phyloP scores from a whole-genome alignment of 805 yeast genomes.

The Myxozyma monticola region DNA sequence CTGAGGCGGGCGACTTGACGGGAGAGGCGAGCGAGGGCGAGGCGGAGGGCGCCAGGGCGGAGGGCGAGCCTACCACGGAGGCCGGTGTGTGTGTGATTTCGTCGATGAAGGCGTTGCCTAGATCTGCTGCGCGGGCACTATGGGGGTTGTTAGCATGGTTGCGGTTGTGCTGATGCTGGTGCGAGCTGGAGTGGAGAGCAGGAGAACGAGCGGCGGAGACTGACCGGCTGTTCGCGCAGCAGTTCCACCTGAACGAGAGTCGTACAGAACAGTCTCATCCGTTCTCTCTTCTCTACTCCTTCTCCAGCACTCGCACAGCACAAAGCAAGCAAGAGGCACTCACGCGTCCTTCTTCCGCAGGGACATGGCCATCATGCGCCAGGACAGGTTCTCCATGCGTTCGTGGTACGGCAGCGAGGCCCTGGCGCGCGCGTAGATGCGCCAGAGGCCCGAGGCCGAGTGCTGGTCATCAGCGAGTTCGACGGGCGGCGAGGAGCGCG shows the following conservation, averaged over 20 bases:
- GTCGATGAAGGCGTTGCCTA: constrained; percentile 29
- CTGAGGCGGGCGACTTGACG: constrained; percentile 30
- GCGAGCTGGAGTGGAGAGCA: neutral
- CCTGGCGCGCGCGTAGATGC: constrained; percentile 74
- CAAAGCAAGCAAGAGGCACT: too few species aligned
- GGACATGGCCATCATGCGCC: constrained; percentile 76
- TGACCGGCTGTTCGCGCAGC: neutral
- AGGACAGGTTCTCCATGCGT: constrained; percentile 80
- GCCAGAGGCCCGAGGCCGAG: constrained; percentile 50
- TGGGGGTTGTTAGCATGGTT: neutral
- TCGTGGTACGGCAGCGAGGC: constrained; percentile 71
- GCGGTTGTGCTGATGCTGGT: neutral
- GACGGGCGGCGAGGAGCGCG: neutral
- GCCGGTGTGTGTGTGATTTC: constrained; percentile 33
- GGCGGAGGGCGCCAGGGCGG: constrained; percentile 23
- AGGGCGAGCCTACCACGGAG: constrained; percentile 33
- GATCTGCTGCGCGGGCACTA: constrained; percentile 19
- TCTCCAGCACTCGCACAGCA: too few species aligned
- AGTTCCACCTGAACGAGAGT: neutral
- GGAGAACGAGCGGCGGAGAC: neutral
- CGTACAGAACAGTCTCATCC: neutral
- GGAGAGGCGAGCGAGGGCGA: constrained; percentile 7
- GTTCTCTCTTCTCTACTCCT: too few species aligned
- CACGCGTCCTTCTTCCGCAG: constrained; percentile 27
- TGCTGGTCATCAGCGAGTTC: constrained; percentile 17